Percentiles rank a stretch among this genome's conserved stretches.
These are phyloP conservation scores for Ceratobasidium sp. DNA, from an alignment of 1,284 basidiomycete species.

Conservation along the genomic window DNA sequence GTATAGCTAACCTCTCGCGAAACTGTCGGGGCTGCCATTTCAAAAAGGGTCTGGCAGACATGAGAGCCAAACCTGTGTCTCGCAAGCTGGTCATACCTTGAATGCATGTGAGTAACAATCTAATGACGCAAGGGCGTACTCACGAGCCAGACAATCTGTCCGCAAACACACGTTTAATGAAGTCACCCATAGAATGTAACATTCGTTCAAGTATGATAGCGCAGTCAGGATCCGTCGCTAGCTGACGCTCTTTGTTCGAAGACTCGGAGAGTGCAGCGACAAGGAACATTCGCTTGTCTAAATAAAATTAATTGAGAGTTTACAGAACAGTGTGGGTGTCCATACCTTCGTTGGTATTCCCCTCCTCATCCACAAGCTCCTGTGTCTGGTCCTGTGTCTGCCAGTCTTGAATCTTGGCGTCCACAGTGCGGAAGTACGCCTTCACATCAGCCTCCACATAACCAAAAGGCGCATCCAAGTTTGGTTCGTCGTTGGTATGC, in stretches of 20 bases:
- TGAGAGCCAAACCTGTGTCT: constrained; percentile 91
- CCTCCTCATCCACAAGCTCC: constrained; percentile 60
- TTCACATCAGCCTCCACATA: constrained; percentile 88
- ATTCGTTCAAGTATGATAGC: constrained; percentile 88
- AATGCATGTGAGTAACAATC: constrained; percentile 30
- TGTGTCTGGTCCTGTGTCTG: constrained; percentile 57
- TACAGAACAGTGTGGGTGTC: constrained; percentile 35
- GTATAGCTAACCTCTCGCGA: constrained; percentile 75
- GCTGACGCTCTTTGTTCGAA: constrained; percentile 84
- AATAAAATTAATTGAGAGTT: constrained; percentile 30
- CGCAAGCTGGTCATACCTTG: constrained; percentile 72
- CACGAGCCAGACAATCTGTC: constrained; percentile 87
- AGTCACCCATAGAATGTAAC: constrained; percentile 92
- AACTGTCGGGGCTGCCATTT: constrained; percentile 76
- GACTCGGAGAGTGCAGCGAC: constrained; percentile 85
- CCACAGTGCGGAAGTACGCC: constrained; percentile 89
- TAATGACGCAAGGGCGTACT: constrained; percentile 55
- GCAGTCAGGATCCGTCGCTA: constrained; percentile 92
- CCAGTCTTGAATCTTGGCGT: constrained; percentile 87
- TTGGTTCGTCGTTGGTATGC: constrained; percentile 36
- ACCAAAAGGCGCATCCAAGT: constrained; percentile 85
- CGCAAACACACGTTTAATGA: constrained; percentile 85
- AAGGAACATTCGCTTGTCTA: constrained; percentile 86
- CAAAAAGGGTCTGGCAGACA: constrained; percentile 88
- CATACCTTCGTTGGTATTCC: constrained; percentile 81